Percentiles rank a stretch among this genome's conserved stretches.
Evolutionary conservation across 2,329 filamentous ascomycete genomes (phyloP).

Genomic region (Fulvia fulva): DNA sequence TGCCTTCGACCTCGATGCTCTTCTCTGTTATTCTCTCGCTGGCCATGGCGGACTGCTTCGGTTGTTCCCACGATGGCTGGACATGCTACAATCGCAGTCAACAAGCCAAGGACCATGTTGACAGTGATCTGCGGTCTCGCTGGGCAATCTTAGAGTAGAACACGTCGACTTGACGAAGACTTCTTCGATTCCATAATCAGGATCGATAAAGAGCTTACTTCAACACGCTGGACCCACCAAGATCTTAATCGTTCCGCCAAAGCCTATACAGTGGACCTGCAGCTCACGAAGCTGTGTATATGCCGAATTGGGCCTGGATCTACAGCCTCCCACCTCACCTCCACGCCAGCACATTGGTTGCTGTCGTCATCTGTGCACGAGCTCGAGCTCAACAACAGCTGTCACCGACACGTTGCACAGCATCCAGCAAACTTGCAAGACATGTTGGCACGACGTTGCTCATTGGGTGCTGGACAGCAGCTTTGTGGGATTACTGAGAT

Average conservation of each 20-base stretch:
- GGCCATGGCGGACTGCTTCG: conserved; percentile 30
- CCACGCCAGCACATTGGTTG: background rate
- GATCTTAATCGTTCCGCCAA: background rate
- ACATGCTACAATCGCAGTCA: conserved; percentile 31
- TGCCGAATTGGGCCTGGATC: background rate
- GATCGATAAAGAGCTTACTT: no score
- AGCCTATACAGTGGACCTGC: background rate
- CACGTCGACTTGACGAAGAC: no score
- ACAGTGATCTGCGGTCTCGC: background rate
- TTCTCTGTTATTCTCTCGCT: conserved; percentile 32
- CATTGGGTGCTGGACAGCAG: background rate
- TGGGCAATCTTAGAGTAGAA: background rate
- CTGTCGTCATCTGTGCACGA: background rate
- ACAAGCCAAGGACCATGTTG: conserved; percentile 31
- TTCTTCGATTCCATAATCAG: no score
- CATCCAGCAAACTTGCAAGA: background rate
- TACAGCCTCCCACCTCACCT: background rate
- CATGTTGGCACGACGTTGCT: background rate
- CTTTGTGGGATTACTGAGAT: background rate
- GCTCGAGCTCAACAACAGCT: background rate
- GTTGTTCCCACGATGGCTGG: conserved; percentile 36
- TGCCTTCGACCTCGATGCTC: conserved; percentile 32
- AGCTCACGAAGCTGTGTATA: background rate
- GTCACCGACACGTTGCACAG: background rate
- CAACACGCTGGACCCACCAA: background rate